Evolutionary conservation across 495 filamentous ascomycete genomes (phyloP).

Genomic region (Hypoxylon trugodes): DNA sequence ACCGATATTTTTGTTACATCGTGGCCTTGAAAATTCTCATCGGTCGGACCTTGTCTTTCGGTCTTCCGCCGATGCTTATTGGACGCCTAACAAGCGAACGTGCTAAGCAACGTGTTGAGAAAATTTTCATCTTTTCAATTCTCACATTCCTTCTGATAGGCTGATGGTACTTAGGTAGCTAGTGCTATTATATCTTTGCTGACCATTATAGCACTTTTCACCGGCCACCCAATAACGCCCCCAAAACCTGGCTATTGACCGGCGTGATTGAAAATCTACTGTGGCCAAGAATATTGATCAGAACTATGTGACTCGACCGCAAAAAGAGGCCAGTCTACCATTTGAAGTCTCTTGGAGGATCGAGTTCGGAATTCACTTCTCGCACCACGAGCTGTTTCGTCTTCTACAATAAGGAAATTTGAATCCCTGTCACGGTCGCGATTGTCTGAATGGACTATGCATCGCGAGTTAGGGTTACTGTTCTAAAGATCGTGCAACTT

Average conservation of each 20-base stretch:
- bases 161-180: not conserved
- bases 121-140: conserved; percentile 18
- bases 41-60: conserved; percentile 9
- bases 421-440: not conserved
- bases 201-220: conserved; percentile 16
- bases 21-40: conserved; percentile 20
- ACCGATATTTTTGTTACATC: conserved; percentile 37
- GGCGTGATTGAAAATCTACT: not conserved
- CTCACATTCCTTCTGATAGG: conserved; percentile 10
- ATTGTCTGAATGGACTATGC: not conserved
- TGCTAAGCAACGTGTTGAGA: conserved; percentile 19
- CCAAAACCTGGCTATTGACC: not conserved
- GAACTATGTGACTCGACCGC: conserved; percentile 4
- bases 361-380: not conserved
- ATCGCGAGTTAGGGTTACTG: not conserved
- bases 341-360: not conserved
- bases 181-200: conserved; percentile 12
- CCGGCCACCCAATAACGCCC: conserved; percentile 3
- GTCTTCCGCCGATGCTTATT: conserved; percentile 17
- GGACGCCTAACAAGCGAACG: conserved; percentile 6
- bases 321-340: conserved; percentile 1
- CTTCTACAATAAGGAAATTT: not conserved
- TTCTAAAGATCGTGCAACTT: not conserved
- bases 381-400: not conserved
- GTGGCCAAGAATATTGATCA: conserved; percentile 10